phyloP scores from a whole-genome alignment of 2,329 filamentous ascomycete species.

The Ophiostoma himal-ulmi region DNA sequence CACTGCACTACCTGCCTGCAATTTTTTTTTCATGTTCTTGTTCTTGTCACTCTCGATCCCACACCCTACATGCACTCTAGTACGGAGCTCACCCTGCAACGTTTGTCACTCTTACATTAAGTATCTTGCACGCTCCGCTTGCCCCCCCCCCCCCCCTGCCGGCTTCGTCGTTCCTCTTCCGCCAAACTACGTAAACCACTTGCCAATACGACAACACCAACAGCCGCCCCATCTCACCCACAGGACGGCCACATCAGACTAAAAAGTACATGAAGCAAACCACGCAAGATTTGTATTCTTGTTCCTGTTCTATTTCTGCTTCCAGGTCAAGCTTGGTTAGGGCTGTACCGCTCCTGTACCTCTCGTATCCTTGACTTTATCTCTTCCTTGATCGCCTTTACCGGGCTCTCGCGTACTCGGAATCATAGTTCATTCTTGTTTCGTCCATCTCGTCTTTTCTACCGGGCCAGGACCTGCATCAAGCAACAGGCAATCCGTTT shows the following conservation, averaged over 20 bases:
- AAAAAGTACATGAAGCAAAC: neutral
- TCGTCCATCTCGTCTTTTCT: neutral
- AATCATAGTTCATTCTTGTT: neutral
- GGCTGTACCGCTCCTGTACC: neutral
- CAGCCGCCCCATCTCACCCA: constrained; percentile 4
- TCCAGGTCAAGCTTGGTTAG: neutral
- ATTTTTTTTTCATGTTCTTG: constrained; percentile 1
- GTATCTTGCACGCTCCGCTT: neutral
- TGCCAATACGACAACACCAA: neutral
- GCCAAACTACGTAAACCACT: neutral
- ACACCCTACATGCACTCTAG: neutral
- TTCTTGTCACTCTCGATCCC: neutral
- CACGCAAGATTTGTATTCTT: neutral
- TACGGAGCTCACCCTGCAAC: neutral
- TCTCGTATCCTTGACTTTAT: neutral
- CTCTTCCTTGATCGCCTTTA: neutral
- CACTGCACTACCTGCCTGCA: neutral
- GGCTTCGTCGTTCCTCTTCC: constrained; percentile 7
- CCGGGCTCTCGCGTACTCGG: neutral
- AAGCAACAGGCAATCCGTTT: neutral
- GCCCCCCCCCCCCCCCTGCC: neutral
- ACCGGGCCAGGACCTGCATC: neutral
- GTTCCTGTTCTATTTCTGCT: neutral
- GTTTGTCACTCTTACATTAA: neutral
- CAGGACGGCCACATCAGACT: neutral